These are phyloP conservation scores for Juglanconis oblonga DNA, from an alignment of 2,329 filamentous ascomycete genomes.

Conservation along the genomic window DNA sequence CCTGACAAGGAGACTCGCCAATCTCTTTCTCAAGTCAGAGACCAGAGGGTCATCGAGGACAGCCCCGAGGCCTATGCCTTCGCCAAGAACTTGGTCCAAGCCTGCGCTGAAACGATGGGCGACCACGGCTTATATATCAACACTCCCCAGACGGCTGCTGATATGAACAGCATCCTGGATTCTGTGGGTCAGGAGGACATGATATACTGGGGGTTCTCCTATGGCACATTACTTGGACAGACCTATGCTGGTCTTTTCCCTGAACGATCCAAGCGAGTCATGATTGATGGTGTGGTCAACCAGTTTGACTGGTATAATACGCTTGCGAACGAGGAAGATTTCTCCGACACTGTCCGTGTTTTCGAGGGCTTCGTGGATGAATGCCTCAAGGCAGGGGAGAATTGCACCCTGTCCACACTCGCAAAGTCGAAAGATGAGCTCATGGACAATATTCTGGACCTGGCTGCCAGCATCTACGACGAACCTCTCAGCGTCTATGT, in stretches of 20 bases:
- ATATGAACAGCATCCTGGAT: conserved; percentile 49
- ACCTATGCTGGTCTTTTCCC: conserved; percentile 38
- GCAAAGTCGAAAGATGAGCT: conserved; percentile 35
- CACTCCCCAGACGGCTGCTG: conserved; percentile 48
- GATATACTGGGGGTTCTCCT: conserved; percentile 40
- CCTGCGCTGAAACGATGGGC: conserved; percentile 42
- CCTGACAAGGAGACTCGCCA: conserved; percentile 31
- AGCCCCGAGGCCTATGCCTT: conserved; percentile 38
- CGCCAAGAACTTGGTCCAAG: conserved; percentile 37
- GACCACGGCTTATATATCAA: conserved; percentile 44
- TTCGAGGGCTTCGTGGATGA: conserved; percentile 41
- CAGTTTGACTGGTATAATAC: conserved; percentile 39
- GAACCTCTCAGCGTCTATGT: conserved; percentile 42
- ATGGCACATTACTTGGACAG: conserved; percentile 37
- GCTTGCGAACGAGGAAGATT: conserved; percentile 34
- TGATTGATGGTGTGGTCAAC: conserved; percentile 34
- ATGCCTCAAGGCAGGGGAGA: conserved; percentile 45
- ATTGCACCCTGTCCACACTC: conserved; percentile 39
- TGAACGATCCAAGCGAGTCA: conserved; percentile 31
- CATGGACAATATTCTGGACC: conserved; percentile 28
- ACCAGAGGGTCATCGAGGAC: conserved; percentile 29
- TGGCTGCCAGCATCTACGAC: conserved; percentile 31
- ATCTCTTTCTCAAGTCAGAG: conserved; percentile 23
- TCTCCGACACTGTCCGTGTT: conserved; percentile 41
- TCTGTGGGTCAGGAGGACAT: conserved; percentile 36